phyloP scores from a whole-genome alignment of 2,329 filamentous ascomycete genomes.

The Alternaria atra region DNA sequence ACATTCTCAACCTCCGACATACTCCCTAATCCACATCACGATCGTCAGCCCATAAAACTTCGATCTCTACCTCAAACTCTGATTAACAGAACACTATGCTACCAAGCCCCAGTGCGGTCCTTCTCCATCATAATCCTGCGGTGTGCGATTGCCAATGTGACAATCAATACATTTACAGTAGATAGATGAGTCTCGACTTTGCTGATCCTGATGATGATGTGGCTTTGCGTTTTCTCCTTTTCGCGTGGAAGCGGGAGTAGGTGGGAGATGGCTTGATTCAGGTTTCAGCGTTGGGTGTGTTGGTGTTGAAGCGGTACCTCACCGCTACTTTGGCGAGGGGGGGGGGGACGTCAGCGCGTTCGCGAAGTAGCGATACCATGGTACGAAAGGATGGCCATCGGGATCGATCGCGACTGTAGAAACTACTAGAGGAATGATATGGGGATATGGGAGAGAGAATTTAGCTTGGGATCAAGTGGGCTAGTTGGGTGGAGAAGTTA shows the following conservation, averaged over 20 bases:
- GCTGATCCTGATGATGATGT: slow-evolving; percentile 6
- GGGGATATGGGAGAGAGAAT: neutral
- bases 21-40: neutral
- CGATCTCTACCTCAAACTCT: neutral
- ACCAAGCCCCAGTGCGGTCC: neutral
- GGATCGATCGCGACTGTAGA: neutral
- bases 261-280: neutral
- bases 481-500: neutral
- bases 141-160: neutral
- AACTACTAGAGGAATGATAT: neutral
- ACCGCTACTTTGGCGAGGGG: slow-evolving; percentile 35
- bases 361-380: neutral
- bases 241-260: slow-evolving; percentile 8
- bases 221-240: neutral
- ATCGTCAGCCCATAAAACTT: neutral
- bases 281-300: neutral
- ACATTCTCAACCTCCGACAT: neutral
- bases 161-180: neutral
- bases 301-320: slow-evolving; percentile 5
- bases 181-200: neutral
- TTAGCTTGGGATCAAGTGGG: slow-evolving; percentile 1
- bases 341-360: slow-evolving; percentile 7
- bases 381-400: neutral
- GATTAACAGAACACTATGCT: neutral
- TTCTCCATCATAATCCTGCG: neutral